Evolutionary conservation across 1,284 basidiomycete genomes (phyloP), one percentile per base, ranked within the genome.

Genomic region (Melampsora larici-populina): DNA sequence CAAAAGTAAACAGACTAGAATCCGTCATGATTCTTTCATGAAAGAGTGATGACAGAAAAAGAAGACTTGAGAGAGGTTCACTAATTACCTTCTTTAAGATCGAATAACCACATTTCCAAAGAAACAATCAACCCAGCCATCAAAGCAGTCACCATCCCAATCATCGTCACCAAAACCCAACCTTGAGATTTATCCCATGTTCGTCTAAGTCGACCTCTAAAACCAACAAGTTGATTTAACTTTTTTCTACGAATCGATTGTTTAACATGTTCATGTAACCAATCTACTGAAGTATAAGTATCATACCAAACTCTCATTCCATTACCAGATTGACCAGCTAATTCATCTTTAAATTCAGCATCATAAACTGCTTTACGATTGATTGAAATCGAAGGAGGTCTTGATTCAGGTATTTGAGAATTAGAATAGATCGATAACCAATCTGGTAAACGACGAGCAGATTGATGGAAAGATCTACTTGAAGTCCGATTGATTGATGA

Each of bases 91-190:
- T 94, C 92, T 84, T 98, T 98, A 80, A 91, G 84, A 83, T 97
- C 93, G 82, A 97, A 98, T n/a, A 98, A 86, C 87, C 90, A 90
- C 83, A 93, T 91, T 82, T 99, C 96, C 77, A 88, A 87, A 40
- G 92, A 89, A 55, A 96, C 89, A 81, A 99, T 92, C 71, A 91
- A 84, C 83, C 93, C 97, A 0, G 96, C 96, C 49, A 92, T 86
- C 68, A 94, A 78, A 2, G 94, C 93, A 7, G 92, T 92, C 43
- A 93, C 82, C 82, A 94, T 88, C 80, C 84, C 85, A 43, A 87
- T 83, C 69, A 96, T 87, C 1, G 92, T 93, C 68, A 96, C 93
- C 60, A 96, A 89, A 72, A 97, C 83, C 95, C 96, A 98, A 11
- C 93, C 93, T 78, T 94, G 87, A 80, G 89, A 88, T 78, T 91